Base-by-base conservation (phyloP, 805 yeast genomes). In the Yarrowia keelungensis region DNA sequence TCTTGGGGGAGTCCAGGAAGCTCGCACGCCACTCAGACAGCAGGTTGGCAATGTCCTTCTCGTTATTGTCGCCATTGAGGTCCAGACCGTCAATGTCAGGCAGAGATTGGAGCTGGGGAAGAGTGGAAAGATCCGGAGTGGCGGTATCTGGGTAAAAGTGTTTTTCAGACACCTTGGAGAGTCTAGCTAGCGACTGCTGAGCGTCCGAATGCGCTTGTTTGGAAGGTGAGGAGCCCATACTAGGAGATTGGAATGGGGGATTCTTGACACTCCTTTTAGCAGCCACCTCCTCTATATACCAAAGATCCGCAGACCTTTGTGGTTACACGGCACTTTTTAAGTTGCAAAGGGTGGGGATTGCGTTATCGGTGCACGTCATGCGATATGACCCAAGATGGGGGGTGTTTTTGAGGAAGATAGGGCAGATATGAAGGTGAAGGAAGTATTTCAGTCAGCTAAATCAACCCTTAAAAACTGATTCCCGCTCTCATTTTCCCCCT, bases 1-100 rank as follows among this genome's bases (percentile, higher is more conserved):
- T 86, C 74, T 85, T 85, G 14, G 86, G 83, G 71, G 84, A 83
- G 4, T 80, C 68, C 38, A 79, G 72, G 53, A 86, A 77, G 5
- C 79, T 79, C 3, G 76, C 72, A 71, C 84, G 82, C 89, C 89
- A 86, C 9, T 74, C 71, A n/a, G 71, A 70, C 62, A 85, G 76
- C 14, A 56, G n/a, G 8, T 56, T 56, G 47, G 62, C 62, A 10
- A 56, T 56, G n/a, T 56, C 62, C 22, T 56, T 56, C 22, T 59
- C 65, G 42, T 32, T 16, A 19, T 43, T 59, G 32, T 45, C 41
- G 9, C 50, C 65, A 19, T 45, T 43, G 32, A 45, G 41, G 15
- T 59, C 65, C 35, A 59, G 65, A 16, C 65, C 65, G 5, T 59
- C 51, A 19, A 59, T 59, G 15, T 59, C 65, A 14, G 65, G 65